phyloP scores from a whole-genome alignment of 257 asterid genomes.

The Scutellaria galericulata region DNA sequence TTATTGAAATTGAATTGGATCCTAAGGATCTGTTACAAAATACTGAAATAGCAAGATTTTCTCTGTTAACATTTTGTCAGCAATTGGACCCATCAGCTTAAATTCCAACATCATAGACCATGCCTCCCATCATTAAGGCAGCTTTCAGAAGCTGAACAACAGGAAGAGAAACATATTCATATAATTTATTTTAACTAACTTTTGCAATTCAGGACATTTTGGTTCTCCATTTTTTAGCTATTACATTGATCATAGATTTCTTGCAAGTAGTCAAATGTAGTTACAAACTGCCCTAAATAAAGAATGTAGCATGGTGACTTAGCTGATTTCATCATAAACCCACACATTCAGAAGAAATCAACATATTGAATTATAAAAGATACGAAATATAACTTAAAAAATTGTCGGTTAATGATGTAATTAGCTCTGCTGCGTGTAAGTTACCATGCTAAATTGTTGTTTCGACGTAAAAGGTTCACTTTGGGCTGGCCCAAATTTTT shows the following conservation, averaged over 20 bases:
- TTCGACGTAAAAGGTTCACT: neutral
- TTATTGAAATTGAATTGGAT: neutral
- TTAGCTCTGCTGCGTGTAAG: no score
- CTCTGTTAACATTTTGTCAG: slow-evolving; percentile 1
- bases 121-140: slow-evolving; percentile 10
- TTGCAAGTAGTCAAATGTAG: neutral
- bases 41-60: neutral
- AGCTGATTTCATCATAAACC: slow-evolving; percentile 8
- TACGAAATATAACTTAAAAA: neutral
- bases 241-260: neutral
- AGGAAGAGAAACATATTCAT: neutral
- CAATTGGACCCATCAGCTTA: slow-evolving; percentile 11
- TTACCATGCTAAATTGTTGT: no score
- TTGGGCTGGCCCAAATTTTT: neutral
- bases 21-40: neutral
- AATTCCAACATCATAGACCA: neutral
- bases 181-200: slow-evolving; percentile 6
- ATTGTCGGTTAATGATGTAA: neutral
- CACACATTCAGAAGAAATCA: neutral
- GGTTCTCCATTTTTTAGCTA: neutral
- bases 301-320: slow-evolving; percentile 5
- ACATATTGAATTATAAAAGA: neutral
- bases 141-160: slow-evolving; percentile 6
- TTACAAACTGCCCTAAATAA: neutral
- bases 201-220: neutral